Evolutionary conservation across 1,284 basidiomycete genomes (phyloP).

Genomic region (Cutaneotrichosporon daszewskae): DNA sequence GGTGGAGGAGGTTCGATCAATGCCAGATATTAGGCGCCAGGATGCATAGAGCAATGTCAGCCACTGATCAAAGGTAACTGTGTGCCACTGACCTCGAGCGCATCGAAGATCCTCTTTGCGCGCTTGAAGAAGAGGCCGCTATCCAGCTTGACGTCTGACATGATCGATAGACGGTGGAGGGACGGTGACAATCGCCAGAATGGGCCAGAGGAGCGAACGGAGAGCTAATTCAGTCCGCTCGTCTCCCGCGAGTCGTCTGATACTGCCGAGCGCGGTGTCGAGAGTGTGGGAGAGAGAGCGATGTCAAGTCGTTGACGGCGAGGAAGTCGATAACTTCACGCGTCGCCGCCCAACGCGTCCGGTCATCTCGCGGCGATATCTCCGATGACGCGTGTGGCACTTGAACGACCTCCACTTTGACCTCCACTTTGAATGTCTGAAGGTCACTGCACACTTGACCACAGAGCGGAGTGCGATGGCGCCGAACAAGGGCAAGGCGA

Average conservation of each 20-base stretch:
- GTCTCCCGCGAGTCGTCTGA: background rate
- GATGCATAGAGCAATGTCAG: background rate
- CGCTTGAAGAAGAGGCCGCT: constrained; percentile 59
- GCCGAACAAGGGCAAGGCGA: constrained; percentile 13
- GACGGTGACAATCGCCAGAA: too few species aligned
- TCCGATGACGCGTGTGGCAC: constrained; percentile 5
- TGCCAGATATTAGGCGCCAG: background rate
- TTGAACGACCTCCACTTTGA: background rate
- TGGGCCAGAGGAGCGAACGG: too few species aligned
- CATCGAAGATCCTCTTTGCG: constrained; percentile 61
- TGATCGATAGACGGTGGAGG: constrained; percentile 20
- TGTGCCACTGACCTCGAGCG: constrained; percentile 62
- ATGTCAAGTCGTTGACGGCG: too few species aligned
- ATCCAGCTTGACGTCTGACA: constrained; percentile 54
- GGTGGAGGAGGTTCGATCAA: constrained; percentile 4
- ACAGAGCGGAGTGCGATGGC: constrained; percentile 10
- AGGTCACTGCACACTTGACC: background rate
- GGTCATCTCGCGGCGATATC: constrained; percentile 6
- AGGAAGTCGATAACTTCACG: constrained; percentile 4
- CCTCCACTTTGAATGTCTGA: constrained; percentile 19
- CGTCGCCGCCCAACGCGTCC: constrained; percentile 5
- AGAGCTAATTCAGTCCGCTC: too few species aligned
- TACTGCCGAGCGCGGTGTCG: constrained; percentile 1
- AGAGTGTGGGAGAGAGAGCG: background rate
- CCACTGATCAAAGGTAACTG: background rate